phyloP scores from a whole-genome alignment of 2,329 filamentous ascomycete species.

The Aureobasidium sp. region DNA sequence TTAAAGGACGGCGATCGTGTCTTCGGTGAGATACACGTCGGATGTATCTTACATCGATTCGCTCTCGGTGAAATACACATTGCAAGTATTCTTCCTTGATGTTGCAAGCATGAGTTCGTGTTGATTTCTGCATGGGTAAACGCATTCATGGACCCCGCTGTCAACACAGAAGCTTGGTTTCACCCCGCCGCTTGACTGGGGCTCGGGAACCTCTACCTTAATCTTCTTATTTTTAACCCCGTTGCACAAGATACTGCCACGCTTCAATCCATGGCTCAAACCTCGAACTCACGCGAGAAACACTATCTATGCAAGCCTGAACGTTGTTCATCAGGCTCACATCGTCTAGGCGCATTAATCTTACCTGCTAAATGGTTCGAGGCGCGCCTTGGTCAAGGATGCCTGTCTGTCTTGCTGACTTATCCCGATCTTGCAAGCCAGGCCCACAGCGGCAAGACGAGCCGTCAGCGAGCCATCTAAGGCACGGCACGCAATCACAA shows the following conservation, averaged over 20 bases:
- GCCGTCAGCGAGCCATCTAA: neutral
- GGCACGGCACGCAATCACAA: slow-evolving; percentile 3
- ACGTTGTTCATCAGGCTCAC: neutral
- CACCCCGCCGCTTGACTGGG: neutral
- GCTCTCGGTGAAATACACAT: neutral
- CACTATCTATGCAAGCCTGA: slow-evolving; percentile 1
- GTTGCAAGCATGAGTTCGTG: neutral
- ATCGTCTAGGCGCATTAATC: neutral
- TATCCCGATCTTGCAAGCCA: neutral
- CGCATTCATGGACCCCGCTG: neutral
- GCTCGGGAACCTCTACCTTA: slow-evolving; percentile 6
- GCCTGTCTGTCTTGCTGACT: neutral
- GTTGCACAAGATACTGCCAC: slow-evolving; percentile 8
- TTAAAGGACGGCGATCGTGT: neutral
- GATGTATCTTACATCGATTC: neutral
- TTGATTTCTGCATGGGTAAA: neutral
- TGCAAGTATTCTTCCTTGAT: neutral
- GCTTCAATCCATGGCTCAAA: neutral
- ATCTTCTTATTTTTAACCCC: neutral
- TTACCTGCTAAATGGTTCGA: neutral
- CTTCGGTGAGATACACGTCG: neutral
- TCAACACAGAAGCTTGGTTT: slow-evolving; percentile 5
- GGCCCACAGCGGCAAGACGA: neutral
- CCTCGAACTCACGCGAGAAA: neutral
- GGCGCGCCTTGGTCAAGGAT: neutral